phyloP scores from a whole-genome alignment of 1,284 basidiomycete genomes.

The Singerocomus rubriflavus region DNA sequence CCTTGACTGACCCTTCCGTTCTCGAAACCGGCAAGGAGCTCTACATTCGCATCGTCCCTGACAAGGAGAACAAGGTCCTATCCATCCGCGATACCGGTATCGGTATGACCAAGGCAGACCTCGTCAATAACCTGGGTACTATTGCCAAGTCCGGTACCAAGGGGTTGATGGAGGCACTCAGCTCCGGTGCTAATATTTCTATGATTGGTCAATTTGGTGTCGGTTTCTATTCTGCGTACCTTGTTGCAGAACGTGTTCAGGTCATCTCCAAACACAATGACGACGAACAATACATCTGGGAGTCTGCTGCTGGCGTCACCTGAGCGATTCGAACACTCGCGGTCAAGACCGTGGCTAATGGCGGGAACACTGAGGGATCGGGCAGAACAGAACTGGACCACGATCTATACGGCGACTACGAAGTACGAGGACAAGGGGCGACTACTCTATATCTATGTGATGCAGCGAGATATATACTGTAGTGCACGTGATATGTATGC shows the following conservation, averaged over 20 bases:
- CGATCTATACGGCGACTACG: too few species aligned
- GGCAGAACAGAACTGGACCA: too few species aligned
- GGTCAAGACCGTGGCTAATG: too few species aligned
- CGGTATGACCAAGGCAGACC: conserved; percentile 98
- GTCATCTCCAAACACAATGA: conserved; percentile 99
- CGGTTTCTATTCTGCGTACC: conserved; percentile 99
- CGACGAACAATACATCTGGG: conserved; percentile 99
- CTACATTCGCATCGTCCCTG: conserved; percentile 87
- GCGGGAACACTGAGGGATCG: too few species aligned
- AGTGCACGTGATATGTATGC: too few species aligned
- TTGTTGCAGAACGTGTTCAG: conserved; percentile 97
- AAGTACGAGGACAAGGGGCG: too few species aligned
- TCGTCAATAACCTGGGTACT: conserved; percentile 99
- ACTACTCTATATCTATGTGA: too few species aligned
- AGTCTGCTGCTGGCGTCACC: conserved; percentile 98
- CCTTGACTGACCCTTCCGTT: conserved; percentile 85
- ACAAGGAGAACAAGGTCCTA: conserved; percentile 95
- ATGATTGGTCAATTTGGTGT: conserved; percentile 97
- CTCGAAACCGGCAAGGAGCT: conserved; percentile 90
- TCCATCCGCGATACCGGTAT: conserved; percentile 95
- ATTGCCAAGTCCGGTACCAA: conserved; percentile 98
- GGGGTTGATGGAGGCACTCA: conserved; percentile 97
- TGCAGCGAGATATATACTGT: too few species aligned
- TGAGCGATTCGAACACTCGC: too few species aligned
- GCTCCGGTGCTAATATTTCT: conserved; percentile 95